Evolutionary conservation across 78 protist species (phyloP).

Genomic region (Creolimax fragrantissima): DNA sequence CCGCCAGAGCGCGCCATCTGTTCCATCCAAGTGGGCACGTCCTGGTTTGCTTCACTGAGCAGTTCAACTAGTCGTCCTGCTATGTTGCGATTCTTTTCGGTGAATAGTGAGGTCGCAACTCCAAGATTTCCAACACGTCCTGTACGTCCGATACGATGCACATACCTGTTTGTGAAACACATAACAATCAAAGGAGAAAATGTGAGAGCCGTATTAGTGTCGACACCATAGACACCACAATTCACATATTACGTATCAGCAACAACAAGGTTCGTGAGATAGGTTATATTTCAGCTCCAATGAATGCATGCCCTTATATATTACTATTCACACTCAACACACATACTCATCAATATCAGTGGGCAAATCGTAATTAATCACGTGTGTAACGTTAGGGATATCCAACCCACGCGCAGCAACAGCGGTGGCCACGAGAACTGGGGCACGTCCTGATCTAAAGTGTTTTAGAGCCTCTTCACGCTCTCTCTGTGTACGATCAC

Average conservation of each 20-base stretch:
- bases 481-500: slow-evolving; percentile 93
- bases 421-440: slow-evolving; percentile 93
- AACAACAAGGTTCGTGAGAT: too few relatives aligned
- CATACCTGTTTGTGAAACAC: slow-evolving; percentile 44
- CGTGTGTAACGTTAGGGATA: slow-evolving; percentile 72
- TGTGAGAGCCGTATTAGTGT: slow-evolving; percentile 83
- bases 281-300: too few relatives aligned
- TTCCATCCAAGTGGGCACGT: slow-evolving; percentile 36
- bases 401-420: slow-evolving; percentile 96
- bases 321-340: slow-evolving; percentile 57
- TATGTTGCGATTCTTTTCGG: slow-evolving; percentile 48
- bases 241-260: too few relatives aligned
- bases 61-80: slow-evolving; percentile 42
- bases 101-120: slow-evolving; percentile 68
- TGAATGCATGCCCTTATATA: slow-evolving; percentile 30
- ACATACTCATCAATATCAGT: slow-evolving; percentile 53
- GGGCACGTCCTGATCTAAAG: slow-evolving; percentile 57
- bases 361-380: slow-evolving; percentile 90
- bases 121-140: slow-evolving; percentile 91
- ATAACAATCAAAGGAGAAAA: slow-evolving; percentile 56
- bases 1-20: not conserved
- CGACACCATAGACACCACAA: too few relatives aligned
- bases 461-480: slow-evolving; percentile 72
- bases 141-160: slow-evolving; percentile 89
- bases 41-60: slow-evolving; percentile 48